Conservation (phyloP, 2,329 filamentous ascomycete genomes). For the Fragosphaeria purpurea region DNA sequence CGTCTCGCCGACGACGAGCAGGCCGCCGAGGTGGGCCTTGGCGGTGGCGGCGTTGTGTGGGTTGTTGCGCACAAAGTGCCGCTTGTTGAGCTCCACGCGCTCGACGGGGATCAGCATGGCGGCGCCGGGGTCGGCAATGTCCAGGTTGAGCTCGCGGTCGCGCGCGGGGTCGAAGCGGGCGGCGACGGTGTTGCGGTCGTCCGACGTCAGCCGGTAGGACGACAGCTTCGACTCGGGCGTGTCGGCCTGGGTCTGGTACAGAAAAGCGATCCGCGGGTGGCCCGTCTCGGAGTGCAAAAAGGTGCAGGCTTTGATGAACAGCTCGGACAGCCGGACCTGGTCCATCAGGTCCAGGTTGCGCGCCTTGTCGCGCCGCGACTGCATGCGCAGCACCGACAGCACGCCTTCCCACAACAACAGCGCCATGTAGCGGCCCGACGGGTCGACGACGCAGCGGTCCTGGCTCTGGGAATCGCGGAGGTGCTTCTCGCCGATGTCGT, state of each 20-base stretch:
- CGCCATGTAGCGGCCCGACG: slow-evolving; percentile 52
- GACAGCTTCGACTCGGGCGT: slow-evolving; percentile 44
- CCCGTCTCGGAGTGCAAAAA: slow-evolving; percentile 50
- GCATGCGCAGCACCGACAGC: slow-evolving; percentile 43
- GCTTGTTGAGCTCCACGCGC: slow-evolving; percentile 43
- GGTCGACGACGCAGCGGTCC: slow-evolving; percentile 76
- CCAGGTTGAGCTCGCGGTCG: slow-evolving; percentile 44
- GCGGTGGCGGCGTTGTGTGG: slow-evolving; percentile 33
- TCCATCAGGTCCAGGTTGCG: slow-evolving; percentile 39
- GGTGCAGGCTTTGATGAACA: slow-evolving; percentile 48
- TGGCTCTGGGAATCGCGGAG: slow-evolving; percentile 73
- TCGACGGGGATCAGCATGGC: slow-evolving; percentile 54
- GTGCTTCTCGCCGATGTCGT: slow-evolving; percentile 46
- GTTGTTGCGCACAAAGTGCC: slow-evolving; percentile 47
- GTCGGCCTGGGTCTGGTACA: slow-evolving; percentile 46
- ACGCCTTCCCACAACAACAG: slow-evolving; percentile 53
- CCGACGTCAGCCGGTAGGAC: slow-evolving; percentile 48
- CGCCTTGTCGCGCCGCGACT: slow-evolving; percentile 32
- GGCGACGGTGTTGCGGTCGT: slow-evolving; percentile 45
- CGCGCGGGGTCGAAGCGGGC: slow-evolving; percentile 45
- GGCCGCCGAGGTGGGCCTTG: slow-evolving; percentile 54
- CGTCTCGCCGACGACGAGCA: slow-evolving; percentile 70
- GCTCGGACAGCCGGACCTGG: slow-evolving; percentile 46
- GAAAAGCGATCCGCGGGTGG: slow-evolving; percentile 46
- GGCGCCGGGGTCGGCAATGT: slow-evolving; percentile 45